phyloP scores from a whole-genome alignment of 2,329 filamentous ascomycete species.

The Paecilomyces dactylethromorphus region DNA sequence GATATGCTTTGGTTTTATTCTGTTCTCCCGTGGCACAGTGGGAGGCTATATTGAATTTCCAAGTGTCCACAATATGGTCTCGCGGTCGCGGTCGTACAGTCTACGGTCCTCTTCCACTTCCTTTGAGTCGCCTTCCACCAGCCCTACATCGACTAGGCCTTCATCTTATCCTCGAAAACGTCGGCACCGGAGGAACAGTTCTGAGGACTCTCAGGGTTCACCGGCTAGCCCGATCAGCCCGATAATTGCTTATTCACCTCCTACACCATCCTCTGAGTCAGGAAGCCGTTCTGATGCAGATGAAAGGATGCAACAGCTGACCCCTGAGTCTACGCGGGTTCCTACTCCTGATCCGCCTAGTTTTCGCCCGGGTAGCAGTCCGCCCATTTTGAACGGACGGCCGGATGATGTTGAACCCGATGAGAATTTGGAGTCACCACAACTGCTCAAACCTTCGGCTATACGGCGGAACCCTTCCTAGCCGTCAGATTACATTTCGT shows the following conservation, averaged over 20 bases:
- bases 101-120: slow-evolving; percentile 30
- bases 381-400: slow-evolving; percentile 4
- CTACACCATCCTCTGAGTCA: slow-evolving; percentile 30
- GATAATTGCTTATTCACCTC: slow-evolving; percentile 30
- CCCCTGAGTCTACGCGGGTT: slow-evolving; percentile 13
- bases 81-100: slow-evolving; percentile 39
- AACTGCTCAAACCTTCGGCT: background rate
- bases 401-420: background rate
- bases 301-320: slow-evolving; percentile 11
- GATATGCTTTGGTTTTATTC: slow-evolving; percentile 77
- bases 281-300: slow-evolving; percentile 11
- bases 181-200: slow-evolving; percentile 24
- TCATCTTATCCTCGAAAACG: slow-evolving; percentile 21
- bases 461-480: background rate
- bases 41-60: slow-evolving; percentile 40
- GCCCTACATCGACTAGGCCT: slow-evolving; percentile 30
- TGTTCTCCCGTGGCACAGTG: slow-evolving; percentile 56
- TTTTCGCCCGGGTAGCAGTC: slow-evolving; percentile 11
- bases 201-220: slow-evolving; percentile 29
- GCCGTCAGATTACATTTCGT: background rate
- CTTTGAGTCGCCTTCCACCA: slow-evolving; percentile 28
- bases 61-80: slow-evolving; percentile 41
- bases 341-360: slow-evolving; percentile 16
- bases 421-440: background rate
- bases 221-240: slow-evolving; percentile 22